Evolutionary conservation across 495 filamentous ascomycete genomes (phyloP).

Genomic region (Cudoniella acicularis): DNA sequence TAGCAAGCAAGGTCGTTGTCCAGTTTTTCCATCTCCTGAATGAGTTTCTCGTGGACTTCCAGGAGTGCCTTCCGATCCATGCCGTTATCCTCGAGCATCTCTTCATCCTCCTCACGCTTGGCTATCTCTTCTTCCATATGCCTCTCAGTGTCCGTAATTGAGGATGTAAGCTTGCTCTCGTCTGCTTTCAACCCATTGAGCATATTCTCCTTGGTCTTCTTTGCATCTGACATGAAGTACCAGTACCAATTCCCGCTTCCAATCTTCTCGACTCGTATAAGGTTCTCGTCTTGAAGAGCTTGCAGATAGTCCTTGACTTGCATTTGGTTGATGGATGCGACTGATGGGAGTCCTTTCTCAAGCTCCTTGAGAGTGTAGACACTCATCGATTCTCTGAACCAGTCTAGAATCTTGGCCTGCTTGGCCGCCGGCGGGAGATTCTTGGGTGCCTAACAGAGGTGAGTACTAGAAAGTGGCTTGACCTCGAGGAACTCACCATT

Average conservation of each 20-base stretch:
- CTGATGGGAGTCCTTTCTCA: constrained; percentile 62
- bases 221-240: constrained; percentile 64
- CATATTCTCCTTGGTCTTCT: constrained; percentile 34
- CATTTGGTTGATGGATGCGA: constrained; percentile 65
- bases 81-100: constrained; percentile 25
- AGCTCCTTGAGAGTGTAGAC: constrained; percentile 74
- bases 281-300: constrained; percentile 58
- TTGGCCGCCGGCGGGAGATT: constrained; percentile 55
- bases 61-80: constrained; percentile 25
- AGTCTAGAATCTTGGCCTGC: constrained; percentile 56
- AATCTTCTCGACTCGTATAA: constrained; percentile 73
- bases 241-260: constrained; percentile 83
- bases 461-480: not conserved
- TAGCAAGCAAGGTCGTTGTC: constrained; percentile 43
- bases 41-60: constrained; percentile 32
- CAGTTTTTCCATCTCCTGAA: constrained; percentile 33
- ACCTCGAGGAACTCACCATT: not conserved
- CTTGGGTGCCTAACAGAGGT: constrained; percentile 54
- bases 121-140: constrained; percentile 41
- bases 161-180: constrained; percentile 40
- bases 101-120: constrained; percentile 39
- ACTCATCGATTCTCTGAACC: constrained; percentile 59
- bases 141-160: constrained; percentile 36
- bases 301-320: constrained; percentile 70
- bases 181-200: constrained; percentile 51